Conservation (phyloP, 805 yeast genomes). For the Wickerhamomyces bovis region DNA sequence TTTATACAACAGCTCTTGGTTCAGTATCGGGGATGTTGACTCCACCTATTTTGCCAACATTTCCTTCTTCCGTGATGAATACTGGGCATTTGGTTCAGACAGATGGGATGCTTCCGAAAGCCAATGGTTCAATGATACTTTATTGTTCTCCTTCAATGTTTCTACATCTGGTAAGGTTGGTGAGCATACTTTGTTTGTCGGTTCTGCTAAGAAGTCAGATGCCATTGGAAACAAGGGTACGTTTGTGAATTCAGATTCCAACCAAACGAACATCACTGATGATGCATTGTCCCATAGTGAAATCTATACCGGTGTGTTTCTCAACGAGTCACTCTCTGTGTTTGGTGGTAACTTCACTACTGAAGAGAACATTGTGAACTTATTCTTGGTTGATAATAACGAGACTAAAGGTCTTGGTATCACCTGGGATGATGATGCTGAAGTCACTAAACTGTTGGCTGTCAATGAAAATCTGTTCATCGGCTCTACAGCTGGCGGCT, state of each 20-base stretch:
- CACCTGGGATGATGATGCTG: constrained; percentile 17
- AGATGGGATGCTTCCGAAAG: constrained; percentile 38
- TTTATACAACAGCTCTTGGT: constrained; percentile 36
- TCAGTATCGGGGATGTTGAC: constrained; percentile 33
- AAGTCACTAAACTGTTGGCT: constrained; percentile 16
- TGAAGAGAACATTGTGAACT: constrained; percentile 17
- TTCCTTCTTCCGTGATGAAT: constrained; percentile 34
- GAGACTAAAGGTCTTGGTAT: constrained; percentile 25
- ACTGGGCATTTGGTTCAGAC: constrained; percentile 33
- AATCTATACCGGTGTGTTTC: constrained; percentile 31
- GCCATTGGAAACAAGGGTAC: constrained; percentile 14
- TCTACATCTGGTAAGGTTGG: constrained; percentile 17
- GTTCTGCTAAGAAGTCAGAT: constrained; percentile 18
- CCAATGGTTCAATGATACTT: constrained; percentile 29
- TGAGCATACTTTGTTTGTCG: constrained; percentile 20
- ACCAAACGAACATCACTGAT: constrained; percentile 16
- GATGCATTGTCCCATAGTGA: constrained; percentile 14
- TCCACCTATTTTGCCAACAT: constrained; percentile 10
- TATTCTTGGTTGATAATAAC: constrained; percentile 23
- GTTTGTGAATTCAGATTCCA: constrained; percentile 7
- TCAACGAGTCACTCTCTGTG: constrained; percentile 44
- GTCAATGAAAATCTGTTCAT: constrained; percentile 31
- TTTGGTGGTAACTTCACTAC: constrained; percentile 54
- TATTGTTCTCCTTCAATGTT: constrained; percentile 27
- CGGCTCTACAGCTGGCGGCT: constrained; percentile 37